Evolutionary conservation across 2,329 filamentous ascomycete species (phyloP).

Genomic region (Cladosporium sp.): DNA sequence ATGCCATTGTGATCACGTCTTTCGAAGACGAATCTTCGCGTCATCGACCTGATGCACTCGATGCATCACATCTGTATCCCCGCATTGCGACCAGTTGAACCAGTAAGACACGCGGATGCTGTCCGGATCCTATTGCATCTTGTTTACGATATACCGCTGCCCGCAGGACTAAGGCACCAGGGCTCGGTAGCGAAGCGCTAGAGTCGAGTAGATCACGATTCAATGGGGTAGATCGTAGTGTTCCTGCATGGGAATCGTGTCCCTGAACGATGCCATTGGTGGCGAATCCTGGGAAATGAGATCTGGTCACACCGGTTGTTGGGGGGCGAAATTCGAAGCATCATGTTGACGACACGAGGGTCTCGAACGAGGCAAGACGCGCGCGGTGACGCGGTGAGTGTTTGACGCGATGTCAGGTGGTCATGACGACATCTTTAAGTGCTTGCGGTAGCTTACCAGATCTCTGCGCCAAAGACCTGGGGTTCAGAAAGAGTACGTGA

Average conservation of each 20-base stretch:
- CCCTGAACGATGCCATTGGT: not conserved
- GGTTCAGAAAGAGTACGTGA: not conserved
- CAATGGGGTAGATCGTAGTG: not conserved
- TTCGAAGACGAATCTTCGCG: not conserved
- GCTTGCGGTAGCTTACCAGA: not conserved
- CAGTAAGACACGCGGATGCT: not conserved
- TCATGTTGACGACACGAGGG: constrained; percentile 8
- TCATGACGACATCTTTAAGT: not conserved
- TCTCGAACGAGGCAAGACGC: not conserved
- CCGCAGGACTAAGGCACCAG: not conserved
- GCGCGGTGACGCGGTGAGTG: not conserved
- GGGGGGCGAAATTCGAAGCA: not conserved
- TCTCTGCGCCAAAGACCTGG: not conserved
- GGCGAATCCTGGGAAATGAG: not conserved
- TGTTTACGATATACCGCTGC: not conserved
- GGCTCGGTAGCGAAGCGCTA: constrained; percentile 4
- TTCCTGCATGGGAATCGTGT: not conserved
- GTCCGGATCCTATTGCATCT: not conserved
- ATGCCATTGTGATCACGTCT: not conserved
- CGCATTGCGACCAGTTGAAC: not conserved
- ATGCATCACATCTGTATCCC: not conserved
- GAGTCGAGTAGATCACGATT: not conserved
- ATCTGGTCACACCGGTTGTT: not conserved
- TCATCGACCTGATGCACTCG: not conserved
- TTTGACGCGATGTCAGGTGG: constrained; percentile 9